Conservation (phyloP, 2,329 filamentous ascomycete genomes). For the Mycosphaerelloides madeirae region DNA sequence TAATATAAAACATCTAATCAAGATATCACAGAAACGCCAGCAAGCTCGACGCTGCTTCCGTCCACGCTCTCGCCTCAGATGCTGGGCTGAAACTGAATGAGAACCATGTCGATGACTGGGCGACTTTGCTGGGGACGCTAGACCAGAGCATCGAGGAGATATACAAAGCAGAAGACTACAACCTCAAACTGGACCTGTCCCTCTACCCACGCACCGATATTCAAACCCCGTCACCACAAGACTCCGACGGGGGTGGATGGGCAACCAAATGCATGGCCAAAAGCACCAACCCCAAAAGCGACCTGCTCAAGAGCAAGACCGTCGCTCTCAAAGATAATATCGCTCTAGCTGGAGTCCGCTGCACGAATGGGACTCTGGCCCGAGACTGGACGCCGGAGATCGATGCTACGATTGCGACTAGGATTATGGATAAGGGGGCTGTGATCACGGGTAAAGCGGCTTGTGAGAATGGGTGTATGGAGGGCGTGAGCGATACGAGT, state of each 20-base stretch:
- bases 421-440: conserved; percentile 42
- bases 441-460: conserved; percentile 43
- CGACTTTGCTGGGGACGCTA: conserved; percentile 14
- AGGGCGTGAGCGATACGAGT: conserved; percentile 15
- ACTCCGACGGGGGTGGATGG: conserved; percentile 21
- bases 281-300: conserved; percentile 6
- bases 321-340: conserved; percentile 48
- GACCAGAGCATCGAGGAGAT: conserved; percentile 11
- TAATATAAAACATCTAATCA: too few relatives aligned
- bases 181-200: conserved; percentile 12
- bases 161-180: conserved; percentile 15
- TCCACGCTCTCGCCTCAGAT: conserved; percentile 6
- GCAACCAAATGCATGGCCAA: conserved; percentile 14
- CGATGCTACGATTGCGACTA: conserved; percentile 44
- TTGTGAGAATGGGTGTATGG: conserved; percentile 40
- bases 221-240: conserved; percentile 2
- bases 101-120: conserved; percentile 16
- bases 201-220: conserved; percentile 17
- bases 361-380: conserved; percentile 42
- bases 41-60: too few relatives aligned
- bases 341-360: conserved; percentile 40
- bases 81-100: conserved; percentile 10
- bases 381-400: conserved; percentile 31
- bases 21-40: too few relatives aligned
- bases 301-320: conserved; percentile 18